A percentile compares a stretch with the other conserved stretches of the same genome.
Evolutionary conservation across 225 moss, liverwort and hornwort genomes (phyloP).

Genomic region (Anthoceros angustus): DNA sequence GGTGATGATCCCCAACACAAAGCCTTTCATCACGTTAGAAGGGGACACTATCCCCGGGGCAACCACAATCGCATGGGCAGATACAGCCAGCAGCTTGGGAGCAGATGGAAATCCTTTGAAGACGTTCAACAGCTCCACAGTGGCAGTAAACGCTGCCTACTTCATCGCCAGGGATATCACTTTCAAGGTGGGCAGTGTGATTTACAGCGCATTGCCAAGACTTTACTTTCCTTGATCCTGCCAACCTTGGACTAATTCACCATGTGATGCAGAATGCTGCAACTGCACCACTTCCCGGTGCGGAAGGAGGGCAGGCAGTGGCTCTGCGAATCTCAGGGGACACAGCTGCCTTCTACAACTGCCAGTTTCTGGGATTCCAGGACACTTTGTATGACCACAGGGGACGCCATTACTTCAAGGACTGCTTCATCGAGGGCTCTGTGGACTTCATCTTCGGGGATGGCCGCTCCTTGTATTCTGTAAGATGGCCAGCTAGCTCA

Average conservation of each 20-base stretch:
- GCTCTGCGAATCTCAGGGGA: constrained; percentile 23
- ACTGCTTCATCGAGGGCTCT: constrained; percentile 25
- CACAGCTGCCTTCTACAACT: constrained; percentile 22
- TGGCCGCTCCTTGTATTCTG: constrained; percentile 20
- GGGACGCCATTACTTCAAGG: constrained; percentile 34
- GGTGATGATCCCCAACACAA: background rate
- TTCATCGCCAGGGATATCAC: background rate
- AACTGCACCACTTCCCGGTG: constrained; percentile 18
- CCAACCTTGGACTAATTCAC: background rate
- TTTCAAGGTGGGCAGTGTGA: background rate
- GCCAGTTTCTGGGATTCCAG: constrained; percentile 21
- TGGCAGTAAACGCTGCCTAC: background rate
- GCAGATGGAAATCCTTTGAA: background rate
- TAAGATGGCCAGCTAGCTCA: background rate
- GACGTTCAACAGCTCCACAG: background rate
- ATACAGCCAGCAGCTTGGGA: constrained; percentile 3
- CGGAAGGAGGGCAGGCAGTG: constrained; percentile 25
- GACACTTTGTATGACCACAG: constrained; percentile 24
- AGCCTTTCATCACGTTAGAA: background rate
- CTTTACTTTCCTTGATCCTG: background rate
- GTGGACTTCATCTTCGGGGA: constrained; percentile 34
- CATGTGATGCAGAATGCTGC: constrained; percentile 17
- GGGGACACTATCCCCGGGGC: background rate
- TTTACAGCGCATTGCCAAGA: background rate
- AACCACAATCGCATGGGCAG: background rate